phyloP scores from a whole-genome alignment of 805 yeast genomes.

The Candida caryicola region DNA sequence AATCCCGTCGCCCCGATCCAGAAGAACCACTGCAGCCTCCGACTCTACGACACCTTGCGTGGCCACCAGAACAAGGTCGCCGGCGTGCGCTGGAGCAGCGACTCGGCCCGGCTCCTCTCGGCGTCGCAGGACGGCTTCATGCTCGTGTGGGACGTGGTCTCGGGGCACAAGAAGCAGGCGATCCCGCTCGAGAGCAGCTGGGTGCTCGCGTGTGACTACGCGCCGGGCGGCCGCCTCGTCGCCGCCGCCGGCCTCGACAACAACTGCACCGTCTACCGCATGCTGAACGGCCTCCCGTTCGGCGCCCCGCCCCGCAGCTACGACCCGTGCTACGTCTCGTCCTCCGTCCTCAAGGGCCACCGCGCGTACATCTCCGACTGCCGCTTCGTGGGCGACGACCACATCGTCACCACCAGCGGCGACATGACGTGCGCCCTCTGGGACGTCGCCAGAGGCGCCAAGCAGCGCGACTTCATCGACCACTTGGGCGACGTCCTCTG shows the following conservation, averaged over 20 bases:
- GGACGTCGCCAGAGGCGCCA: constrained; percentile 67
- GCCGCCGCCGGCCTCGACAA: constrained; percentile 87
- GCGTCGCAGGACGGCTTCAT: constrained; percentile 87
- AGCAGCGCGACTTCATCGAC: constrained; percentile 54
- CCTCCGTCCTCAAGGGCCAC: constrained; percentile 71
- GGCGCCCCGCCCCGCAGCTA: neutral
- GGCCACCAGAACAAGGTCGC: constrained; percentile 78
- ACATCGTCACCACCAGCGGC: constrained; percentile 70
- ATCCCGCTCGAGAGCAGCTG: constrained; percentile 73
- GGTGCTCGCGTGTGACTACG: constrained; percentile 72
- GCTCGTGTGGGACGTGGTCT: constrained; percentile 76
- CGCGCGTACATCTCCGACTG: constrained; percentile 76
- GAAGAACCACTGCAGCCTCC: constrained; percentile 19
- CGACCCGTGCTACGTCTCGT: constrained; percentile 6
- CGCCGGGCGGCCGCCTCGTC: constrained; percentile 61
- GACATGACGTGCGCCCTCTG: constrained; percentile 78
- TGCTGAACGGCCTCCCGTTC: neutral
- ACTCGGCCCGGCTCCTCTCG: constrained; percentile 58
- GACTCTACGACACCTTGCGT: constrained; percentile 37
- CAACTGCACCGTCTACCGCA: constrained; percentile 61
- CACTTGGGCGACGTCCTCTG: constrained; percentile 72
- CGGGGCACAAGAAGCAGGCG: constrained; percentile 69
- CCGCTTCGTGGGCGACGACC: constrained; percentile 57
- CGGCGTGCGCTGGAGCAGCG: constrained; percentile 64
- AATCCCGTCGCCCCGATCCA: constrained; percentile 31